Conservation (phyloP, 345 rosid species). For the Melastoma malabathricum region DNA sequence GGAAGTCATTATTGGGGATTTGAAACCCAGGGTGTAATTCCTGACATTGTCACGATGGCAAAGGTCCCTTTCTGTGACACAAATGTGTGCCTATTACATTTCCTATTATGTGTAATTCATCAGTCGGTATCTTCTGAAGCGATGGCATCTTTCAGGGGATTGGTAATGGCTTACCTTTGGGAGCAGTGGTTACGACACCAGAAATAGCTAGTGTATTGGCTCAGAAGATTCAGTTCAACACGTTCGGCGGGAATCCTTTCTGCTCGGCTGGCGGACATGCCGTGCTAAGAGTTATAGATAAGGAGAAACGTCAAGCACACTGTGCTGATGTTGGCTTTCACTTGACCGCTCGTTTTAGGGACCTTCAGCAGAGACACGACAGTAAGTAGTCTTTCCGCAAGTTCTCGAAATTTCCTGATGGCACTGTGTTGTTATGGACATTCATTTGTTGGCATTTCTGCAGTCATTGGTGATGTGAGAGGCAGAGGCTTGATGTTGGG, state of each 20-base stretch:
- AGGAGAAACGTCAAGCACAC: slow-evolving; percentile 78
- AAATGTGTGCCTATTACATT: too few relatives aligned
- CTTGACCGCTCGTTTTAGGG: slow-evolving; percentile 53
- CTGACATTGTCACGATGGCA: slow-evolving; percentile 97
- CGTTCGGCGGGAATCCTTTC: slow-evolving; percentile 95
- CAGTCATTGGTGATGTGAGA: slow-evolving; percentile 88
- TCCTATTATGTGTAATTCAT: slow-evolving; percentile 13
- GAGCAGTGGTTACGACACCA: slow-evolving; percentile 94
- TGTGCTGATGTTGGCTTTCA: slow-evolving; percentile 71
- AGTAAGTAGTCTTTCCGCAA: slow-evolving; percentile 24
- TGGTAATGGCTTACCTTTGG: slow-evolving; percentile 90
- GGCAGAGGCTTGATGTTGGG: slow-evolving; percentile 93
- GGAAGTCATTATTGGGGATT: slow-evolving; percentile 97
- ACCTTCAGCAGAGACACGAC: slow-evolving; percentile 56
- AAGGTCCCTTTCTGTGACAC: slow-evolving; percentile 31
- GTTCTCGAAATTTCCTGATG: background rate
- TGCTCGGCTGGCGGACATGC: slow-evolving; percentile 97
- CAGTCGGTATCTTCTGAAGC: background rate
- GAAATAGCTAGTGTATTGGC: slow-evolving; percentile 87
- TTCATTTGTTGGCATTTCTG: slow-evolving; percentile 1
- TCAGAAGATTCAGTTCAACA: slow-evolving; percentile 75
- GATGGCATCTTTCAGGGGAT: slow-evolving; percentile 43
- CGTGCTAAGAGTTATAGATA: slow-evolving; percentile 76
- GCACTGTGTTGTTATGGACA: background rate
- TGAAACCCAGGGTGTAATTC: slow-evolving; percentile 82